phyloP scores from a whole-genome alignment of 1,139 yeast species.

The Wickerhamomyces sp. region DNA sequence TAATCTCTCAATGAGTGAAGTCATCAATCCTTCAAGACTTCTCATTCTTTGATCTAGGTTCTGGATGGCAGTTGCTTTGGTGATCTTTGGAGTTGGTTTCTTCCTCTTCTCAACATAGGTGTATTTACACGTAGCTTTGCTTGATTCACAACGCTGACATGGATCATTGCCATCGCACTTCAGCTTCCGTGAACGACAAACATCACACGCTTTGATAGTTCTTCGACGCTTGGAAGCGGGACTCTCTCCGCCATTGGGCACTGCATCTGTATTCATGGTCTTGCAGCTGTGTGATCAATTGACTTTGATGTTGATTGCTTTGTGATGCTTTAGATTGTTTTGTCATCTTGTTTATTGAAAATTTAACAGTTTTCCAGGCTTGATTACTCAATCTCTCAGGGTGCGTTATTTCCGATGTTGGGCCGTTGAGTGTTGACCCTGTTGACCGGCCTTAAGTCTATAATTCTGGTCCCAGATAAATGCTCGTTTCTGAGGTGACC shows the following conservation, averaged over 20 bases:
- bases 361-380: no score
- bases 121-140: slow-evolving; percentile 8
- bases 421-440: no score
- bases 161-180: slow-evolving; percentile 21
- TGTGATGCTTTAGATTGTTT: no score
- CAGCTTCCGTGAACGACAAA: slow-evolving; percentile 21
- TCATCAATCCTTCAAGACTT: slow-evolving; percentile 16
- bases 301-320: no score
- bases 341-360: no score
- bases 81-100: neutral
- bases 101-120: slow-evolving; percentile 9
- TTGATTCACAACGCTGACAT: slow-evolving; percentile 15
- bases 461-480: no score
- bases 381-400: no score
- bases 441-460: no score
- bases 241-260: neutral
- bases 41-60: slow-evolving; percentile 17
- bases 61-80: neutral
- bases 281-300: no score
- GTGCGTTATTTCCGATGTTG: no score
- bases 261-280: neutral
- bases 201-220: slow-evolving; percentile 11
- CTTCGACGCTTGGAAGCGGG: neutral
- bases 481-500: no score
- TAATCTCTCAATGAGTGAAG: slow-evolving; percentile 14